A percentile compares a stretch with the other conserved stretches of the same genome.
phyloP scores from a whole-genome alignment of 2,329 filamentous ascomycete genomes.

The Alternaria dauci region DNA sequence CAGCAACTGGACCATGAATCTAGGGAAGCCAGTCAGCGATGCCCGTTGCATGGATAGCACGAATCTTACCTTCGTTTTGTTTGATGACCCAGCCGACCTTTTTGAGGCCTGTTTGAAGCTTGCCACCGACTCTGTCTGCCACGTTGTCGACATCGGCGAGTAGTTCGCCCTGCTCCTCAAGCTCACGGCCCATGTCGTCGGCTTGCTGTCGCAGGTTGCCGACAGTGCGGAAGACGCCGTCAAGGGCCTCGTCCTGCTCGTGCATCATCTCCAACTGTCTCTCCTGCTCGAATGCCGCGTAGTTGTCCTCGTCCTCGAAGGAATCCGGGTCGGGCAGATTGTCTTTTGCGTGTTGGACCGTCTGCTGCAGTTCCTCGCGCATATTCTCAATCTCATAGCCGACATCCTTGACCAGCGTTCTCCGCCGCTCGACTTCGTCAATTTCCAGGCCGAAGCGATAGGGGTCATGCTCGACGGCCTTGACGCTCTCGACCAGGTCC shows the following conservation, averaged over 20 bases:
- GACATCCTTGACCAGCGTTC: conserved; percentile 87
- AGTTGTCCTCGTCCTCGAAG: conserved; percentile 68
- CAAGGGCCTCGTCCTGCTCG: conserved; percentile 91
- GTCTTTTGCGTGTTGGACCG: conserved; percentile 55
- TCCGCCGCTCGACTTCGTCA: conserved; percentile 80
- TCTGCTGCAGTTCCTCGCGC: conserved; percentile 78
- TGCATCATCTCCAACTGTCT: conserved; percentile 91
- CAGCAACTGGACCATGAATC: conserved; percentile 84
- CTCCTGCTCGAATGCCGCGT: conserved; percentile 87
- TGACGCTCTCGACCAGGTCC: conserved; percentile 87
- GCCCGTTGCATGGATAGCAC: neutral
- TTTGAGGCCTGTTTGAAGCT: conserved; percentile 85
- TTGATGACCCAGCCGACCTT: conserved; percentile 85
- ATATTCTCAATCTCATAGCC: conserved; percentile 88
- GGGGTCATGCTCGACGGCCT: conserved; percentile 86
- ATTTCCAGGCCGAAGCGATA: conserved; percentile 85
- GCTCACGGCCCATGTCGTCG: conserved; percentile 92
- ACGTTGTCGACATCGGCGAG: conserved; percentile 84
- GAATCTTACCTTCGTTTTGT: conserved; percentile 79
- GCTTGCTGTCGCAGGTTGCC: conserved; percentile 90
- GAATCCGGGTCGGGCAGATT: conserved; percentile 67
- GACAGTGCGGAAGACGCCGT: conserved; percentile 91
- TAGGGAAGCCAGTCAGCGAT: conserved; percentile 37
- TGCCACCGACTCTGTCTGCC: conserved; percentile 85
- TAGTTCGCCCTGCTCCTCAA: conserved; percentile 93